A percentile compares a stretch with the other conserved stretches of the same genome.
Evolutionary conservation across 2,329 filamentous ascomycete genomes (phyloP).

Genomic region (Fusarium camptoceras): DNA sequence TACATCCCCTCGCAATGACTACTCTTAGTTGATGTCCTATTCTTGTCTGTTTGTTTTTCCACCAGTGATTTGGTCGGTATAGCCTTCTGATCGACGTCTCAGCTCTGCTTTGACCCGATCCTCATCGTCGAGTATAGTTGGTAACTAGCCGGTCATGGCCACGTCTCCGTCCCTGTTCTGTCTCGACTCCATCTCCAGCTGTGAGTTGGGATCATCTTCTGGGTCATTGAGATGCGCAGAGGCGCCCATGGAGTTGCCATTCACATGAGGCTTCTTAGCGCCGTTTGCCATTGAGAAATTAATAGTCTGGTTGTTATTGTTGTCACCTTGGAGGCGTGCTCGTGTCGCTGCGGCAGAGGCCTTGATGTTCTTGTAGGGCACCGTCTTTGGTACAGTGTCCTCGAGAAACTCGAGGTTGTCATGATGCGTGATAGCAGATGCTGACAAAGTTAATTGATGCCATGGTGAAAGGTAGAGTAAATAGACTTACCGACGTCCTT

Average conservation of each 20-base stretch:
- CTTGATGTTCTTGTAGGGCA: constrained; percentile 83
- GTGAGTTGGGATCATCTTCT: constrained; percentile 61
- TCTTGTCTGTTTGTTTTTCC: background rate
- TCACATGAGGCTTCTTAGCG: constrained; percentile 47
- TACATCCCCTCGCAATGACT: constrained; percentile 15
- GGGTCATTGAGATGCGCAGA: constrained; percentile 43
- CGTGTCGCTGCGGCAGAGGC: constrained; percentile 66
- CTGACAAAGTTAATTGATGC: constrained; percentile 56
- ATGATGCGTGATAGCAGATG: constrained; percentile 84
- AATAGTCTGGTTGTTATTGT: constrained; percentile 48
- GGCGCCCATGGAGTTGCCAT: constrained; percentile 44
- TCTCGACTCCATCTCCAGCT: constrained; percentile 67
- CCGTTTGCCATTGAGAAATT: constrained; percentile 42
- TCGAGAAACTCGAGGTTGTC: constrained; percentile 96
- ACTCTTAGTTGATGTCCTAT: background rate
- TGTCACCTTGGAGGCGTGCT: constrained; percentile 57
- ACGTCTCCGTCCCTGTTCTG: constrained; percentile 65
- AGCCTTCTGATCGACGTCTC: background rate
- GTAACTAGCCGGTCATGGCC: constrained; percentile 67
- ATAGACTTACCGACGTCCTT: constrained; percentile 80
- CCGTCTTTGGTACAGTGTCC: constrained; percentile 89
- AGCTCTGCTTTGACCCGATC: background rate
- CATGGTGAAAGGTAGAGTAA: background rate
- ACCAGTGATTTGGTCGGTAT: background rate
- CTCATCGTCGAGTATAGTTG: background rate